Evolutionary conservation across 148 eudicot genomes (phyloP).

Genomic region (Vaccinium myrtillus): DNA sequence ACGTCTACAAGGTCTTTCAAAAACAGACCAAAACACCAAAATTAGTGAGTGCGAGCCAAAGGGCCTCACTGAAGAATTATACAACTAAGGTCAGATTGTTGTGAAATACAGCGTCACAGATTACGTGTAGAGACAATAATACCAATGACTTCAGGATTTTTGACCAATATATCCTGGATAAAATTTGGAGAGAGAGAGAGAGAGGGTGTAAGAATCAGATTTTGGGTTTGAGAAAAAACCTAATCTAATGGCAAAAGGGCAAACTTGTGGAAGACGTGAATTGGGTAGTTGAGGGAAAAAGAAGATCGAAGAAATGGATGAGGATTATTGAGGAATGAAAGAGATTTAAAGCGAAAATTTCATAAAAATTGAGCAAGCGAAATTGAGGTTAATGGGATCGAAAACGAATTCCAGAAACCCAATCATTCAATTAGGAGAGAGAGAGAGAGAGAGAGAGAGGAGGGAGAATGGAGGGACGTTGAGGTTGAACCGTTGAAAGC

Average conservation of each 20-base stretch:
- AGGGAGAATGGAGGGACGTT: neutral
- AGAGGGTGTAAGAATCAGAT: neutral
- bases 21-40: neutral
- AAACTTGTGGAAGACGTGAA: neutral
- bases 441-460: constrained; percentile 7
- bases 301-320: neutral
- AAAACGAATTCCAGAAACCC: neutral
- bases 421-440: neutral
- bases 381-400: neutral
- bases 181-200: neutral
- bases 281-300: neutral
- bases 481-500: neutral
- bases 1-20: neutral
- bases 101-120: neutral
- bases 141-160: neutral
- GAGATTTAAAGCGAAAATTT: neutral
- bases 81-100: neutral
- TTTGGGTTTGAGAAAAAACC: neutral
- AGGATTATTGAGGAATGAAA: neutral
- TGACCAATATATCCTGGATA: neutral
- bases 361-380: neutral
- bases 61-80: neutral
- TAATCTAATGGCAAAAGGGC: neutral
- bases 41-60: neutral
- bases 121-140: neutral